A percentile compares a stretch with the other conserved stretches of the same genome.
Evolutionary conservation across 2,329 filamentous ascomycete genomes (phyloP).

Genomic region (Trichoderma simmonsii): DNA sequence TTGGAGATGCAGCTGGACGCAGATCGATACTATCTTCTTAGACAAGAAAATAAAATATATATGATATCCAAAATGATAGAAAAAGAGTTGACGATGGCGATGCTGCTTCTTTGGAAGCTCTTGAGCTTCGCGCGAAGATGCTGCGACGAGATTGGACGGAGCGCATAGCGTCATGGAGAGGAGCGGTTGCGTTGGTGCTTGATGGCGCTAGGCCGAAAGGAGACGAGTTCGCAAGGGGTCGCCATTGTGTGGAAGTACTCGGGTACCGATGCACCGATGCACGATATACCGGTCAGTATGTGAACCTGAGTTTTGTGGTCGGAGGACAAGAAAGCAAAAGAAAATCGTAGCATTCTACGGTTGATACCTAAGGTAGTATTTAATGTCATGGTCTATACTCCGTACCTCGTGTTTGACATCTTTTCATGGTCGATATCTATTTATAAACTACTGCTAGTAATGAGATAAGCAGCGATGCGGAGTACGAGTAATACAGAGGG

Average conservation of each 20-base stretch:
- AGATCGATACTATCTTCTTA: background rate
- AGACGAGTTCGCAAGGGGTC: background rate
- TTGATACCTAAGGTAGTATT: background rate
- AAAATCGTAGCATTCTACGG: background rate
- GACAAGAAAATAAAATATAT: background rate
- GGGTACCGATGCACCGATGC: background rate
- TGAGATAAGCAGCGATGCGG: background rate
- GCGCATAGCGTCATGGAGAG: slow-evolving; percentile 12
- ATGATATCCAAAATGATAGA: background rate
- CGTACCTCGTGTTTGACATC: background rate
- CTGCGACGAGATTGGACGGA: background rate
- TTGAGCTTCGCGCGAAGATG: slow-evolving; percentile 1
- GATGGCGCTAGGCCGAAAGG: background rate
- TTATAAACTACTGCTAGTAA: background rate
- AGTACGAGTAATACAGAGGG: background rate
- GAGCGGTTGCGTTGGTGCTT: slow-evolving; percentile 12
- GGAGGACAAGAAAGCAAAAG: background rate
- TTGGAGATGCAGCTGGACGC: no score
- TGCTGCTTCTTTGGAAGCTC: background rate
- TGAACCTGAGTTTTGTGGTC: background rate
- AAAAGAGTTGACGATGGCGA: background rate
- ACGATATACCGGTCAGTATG: background rate
- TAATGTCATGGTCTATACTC: background rate
- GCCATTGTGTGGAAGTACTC: background rate
- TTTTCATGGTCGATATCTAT: background rate